These are phyloP conservation scores for Paraconiothyrium sp. DNA, from an alignment of 2,329 filamentous ascomycete species.

Conservation along the genomic window DNA sequence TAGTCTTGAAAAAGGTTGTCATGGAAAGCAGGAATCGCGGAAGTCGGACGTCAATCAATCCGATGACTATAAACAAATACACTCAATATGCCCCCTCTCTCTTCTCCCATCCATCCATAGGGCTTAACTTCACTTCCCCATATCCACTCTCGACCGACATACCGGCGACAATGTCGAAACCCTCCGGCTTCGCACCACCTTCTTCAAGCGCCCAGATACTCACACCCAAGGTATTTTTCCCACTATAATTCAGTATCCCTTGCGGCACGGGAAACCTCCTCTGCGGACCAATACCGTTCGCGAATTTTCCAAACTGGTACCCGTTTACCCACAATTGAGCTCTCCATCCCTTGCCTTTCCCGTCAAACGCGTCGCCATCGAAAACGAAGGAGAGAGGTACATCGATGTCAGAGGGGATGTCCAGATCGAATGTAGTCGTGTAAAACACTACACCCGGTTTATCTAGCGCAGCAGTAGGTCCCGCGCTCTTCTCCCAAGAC, in stretches of 20 bases:
- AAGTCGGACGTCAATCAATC: too few relatives aligned
- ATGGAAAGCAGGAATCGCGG: too few relatives aligned
- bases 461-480: constrained; percentile 54
- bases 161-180: constrained; percentile 59
- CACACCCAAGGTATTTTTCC: constrained; percentile 72
- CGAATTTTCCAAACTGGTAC: constrained; percentile 74
- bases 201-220: constrained; percentile 72
- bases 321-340: constrained; percentile 76
- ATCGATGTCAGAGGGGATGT: constrained; percentile 65
- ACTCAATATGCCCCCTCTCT: constrained; percentile 26
- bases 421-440: constrained; percentile 61
- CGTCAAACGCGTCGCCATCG: constrained; percentile 50
- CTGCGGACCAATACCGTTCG: constrained; percentile 77
- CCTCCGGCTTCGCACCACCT: constrained; percentile 65
- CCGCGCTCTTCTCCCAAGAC: constrained; percentile 53
- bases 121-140: constrained; percentile 23
- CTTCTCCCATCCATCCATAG: constrained; percentile 28
- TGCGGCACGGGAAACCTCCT: constrained; percentile 74
- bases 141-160: constrained; percentile 53
- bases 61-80: too few relatives aligned
- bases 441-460: constrained; percentile 66
- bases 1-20: too few relatives aligned
- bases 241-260: constrained; percentile 74
- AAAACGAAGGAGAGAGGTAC: constrained; percentile 69
- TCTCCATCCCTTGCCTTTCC: constrained; percentile 56